A percentile compares a stretch with the other conserved stretches of the same genome.
phyloP scores from a whole-genome alignment of 2,329 filamentous ascomycete species.

The Colletotrichum higginsianum region DNA sequence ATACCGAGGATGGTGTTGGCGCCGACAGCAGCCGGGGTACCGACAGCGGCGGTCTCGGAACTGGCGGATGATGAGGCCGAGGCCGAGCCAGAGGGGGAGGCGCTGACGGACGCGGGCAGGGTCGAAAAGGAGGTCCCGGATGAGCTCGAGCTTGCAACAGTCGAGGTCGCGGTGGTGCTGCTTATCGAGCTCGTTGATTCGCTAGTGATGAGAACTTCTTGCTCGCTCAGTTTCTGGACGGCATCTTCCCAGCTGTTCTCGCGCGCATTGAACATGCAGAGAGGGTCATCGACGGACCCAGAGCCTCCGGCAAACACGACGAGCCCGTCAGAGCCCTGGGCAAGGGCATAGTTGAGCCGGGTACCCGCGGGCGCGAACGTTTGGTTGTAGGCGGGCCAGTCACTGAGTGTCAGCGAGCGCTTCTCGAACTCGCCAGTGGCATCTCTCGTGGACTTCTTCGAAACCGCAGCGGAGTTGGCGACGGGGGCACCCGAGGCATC shows the following conservation, averaged over 20 bases:
- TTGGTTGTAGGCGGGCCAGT: slow-evolving; percentile 86
- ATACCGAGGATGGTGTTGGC: slow-evolving; percentile 80
- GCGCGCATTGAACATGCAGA: slow-evolving; percentile 83
- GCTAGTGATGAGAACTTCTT: slow-evolving; percentile 54
- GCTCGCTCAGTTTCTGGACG: slow-evolving; percentile 70
- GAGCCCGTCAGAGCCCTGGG: slow-evolving; percentile 75
- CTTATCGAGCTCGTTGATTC: slow-evolving; percentile 50
- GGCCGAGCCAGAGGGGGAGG: slow-evolving; percentile 47
- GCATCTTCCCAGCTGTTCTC: slow-evolving; percentile 86
- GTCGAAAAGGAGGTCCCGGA: slow-evolving; percentile 37
- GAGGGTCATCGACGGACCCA: slow-evolving; percentile 78
- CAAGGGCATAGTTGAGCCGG: slow-evolving; percentile 80
- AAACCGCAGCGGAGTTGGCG: slow-evolving; percentile 61
- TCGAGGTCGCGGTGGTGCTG: slow-evolving; percentile 48
- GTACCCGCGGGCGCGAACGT: slow-evolving; percentile 77
- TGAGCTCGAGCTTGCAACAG: slow-evolving; percentile 49
- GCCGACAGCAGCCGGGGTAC: slow-evolving; percentile 45
- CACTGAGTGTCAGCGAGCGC: slow-evolving; percentile 68
- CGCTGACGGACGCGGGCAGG: slow-evolving; percentile 44
- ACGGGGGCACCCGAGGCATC: slow-evolving; percentile 71
- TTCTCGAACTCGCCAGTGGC: slow-evolving; percentile 24
- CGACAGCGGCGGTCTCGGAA: slow-evolving; percentile 40
- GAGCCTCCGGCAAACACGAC: slow-evolving; percentile 74
- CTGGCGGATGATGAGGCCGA: slow-evolving; percentile 45
- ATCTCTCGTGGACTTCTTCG: slow-evolving; percentile 32